These are phyloP conservation scores for Nephelium lappaceum DNA, from an alignment of 345 rosid species.

Conservation along the genomic window DNA sequence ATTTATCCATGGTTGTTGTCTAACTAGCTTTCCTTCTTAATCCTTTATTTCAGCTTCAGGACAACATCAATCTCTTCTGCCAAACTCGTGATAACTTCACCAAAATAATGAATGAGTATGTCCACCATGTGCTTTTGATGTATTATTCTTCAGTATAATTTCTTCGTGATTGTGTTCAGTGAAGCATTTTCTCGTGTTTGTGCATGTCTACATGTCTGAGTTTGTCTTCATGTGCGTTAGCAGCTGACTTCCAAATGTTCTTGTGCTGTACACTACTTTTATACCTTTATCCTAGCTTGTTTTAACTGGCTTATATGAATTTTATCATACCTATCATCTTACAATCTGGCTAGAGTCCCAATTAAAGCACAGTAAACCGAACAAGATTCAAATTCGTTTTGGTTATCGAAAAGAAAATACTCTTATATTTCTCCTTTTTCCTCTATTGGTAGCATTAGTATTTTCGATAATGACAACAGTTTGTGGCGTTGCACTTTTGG, in stretches of 20 bases:
- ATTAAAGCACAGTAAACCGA: neutral
- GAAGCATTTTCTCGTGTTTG: neutral
- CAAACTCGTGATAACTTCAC: slow-evolving; percentile 41
- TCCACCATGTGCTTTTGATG: slow-evolving; percentile 15
- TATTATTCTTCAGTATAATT: neutral
- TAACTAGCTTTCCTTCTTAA: slow-evolving; percentile 10
- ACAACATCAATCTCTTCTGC: slow-evolving; percentile 45
- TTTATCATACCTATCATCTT: neutral
- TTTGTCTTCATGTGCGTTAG: neutral
- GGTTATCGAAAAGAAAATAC: neutral
- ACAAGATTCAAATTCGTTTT: neutral
- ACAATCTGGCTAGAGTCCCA: neutral
- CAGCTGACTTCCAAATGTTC: neutral
- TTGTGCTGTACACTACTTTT: neutral
- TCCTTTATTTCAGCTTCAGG: slow-evolving; percentile 36
- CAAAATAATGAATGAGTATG: slow-evolving; percentile 47
- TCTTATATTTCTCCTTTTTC: neutral
- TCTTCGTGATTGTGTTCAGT: neutral
- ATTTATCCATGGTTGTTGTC: slow-evolving; percentile 5
- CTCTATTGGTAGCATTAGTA: neutral
- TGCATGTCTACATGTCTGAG: neutral
- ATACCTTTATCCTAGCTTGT: neutral
- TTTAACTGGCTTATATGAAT: neutral
- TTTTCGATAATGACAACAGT: neutral
- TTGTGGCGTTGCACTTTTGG: neutral